Conservation (phyloP, 2,329 filamentous ascomycete genomes). For the Myotisia sp. region DNA sequence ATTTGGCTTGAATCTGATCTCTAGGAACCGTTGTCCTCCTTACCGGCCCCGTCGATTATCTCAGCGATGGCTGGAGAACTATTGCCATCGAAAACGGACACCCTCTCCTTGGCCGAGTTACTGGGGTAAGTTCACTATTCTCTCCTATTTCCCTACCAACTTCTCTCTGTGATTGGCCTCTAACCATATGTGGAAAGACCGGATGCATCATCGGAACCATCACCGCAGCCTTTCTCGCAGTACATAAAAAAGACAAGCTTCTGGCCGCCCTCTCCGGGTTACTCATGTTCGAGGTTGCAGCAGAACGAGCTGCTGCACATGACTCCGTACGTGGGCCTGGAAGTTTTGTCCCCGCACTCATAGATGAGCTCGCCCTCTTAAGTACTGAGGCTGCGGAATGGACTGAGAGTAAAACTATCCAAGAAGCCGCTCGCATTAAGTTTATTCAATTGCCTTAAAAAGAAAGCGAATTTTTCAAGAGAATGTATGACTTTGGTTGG, state of each 20-base stretch:
- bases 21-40: constrained; percentile 55
- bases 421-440: constrained; percentile 24
- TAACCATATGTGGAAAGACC: too few relatives aligned
- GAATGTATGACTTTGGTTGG: too few relatives aligned
- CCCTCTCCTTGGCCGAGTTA: constrained; percentile 35
- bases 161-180: too few relatives aligned
- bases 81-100: constrained; percentile 65
- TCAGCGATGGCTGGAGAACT: constrained; percentile 59
- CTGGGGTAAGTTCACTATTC: constrained; percentile 23
- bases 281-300: constrained; percentile 63
- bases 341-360: constrained; percentile 69
- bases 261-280: constrained; percentile 58
- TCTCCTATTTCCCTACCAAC: too few relatives aligned
- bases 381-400: constrained; percentile 14
- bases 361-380: constrained; percentile 52
- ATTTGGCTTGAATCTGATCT: neutral
- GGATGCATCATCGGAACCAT: constrained; percentile 78
- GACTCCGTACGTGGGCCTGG: constrained; percentile 62
- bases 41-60: constrained; percentile 63
- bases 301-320: constrained; percentile 48
- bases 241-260: constrained; percentile 50
- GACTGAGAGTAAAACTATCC: constrained; percentile 19
- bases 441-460: too few relatives aligned
- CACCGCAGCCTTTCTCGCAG: constrained; percentile 60
- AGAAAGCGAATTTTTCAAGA: too few relatives aligned